Base-by-base conservation (phyloP, 352 stramenopile species). In the Globisporangium takayamanum region DNA sequence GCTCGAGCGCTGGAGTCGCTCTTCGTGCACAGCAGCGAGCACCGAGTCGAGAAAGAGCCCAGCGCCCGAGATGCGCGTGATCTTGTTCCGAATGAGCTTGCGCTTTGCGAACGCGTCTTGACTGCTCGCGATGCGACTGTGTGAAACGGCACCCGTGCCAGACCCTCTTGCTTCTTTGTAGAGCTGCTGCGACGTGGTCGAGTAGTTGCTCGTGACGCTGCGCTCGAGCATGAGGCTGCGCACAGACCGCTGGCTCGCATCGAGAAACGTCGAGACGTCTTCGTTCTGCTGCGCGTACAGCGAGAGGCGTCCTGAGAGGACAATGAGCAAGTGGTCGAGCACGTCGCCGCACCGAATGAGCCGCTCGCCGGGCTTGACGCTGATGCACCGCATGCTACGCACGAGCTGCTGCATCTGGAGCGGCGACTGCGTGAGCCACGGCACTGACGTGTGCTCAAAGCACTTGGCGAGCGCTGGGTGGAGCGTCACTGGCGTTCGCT, bases 201-300 rank as follows among this genome's bases (percentile, higher is more conserved):
- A 82, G 66, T 87, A 87, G 50, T 89, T 87, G 55, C 76, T 89
- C 12, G 69, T 72, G 56, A 89, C 74, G 52, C 69, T 77, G 47
- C 60, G 68, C 64, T 89, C 76, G 0, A 87, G 63, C 55, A 78
- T 72, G 1, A 80, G 53, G 56, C 74, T 89, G 28, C 77, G 70
- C 18, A 87, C 70, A 1, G 74, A 83, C 0, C 73, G 76, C 47
- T 84, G 74, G 33, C 74, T 87, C 5, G 73, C 76, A n/a, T 83
- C 62, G 30, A 84, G 53, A 14, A 82, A 60, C 0, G 65, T 68
- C 2, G 67, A 52, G 2, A 72, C 62, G 26, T 87, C 71, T 11
- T 82, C 62, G 36, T 66, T 74, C 47, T 74, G 65, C 0, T 60
- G 70, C 16, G 81, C 64, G 20, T 75, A 78, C 3, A 87, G 58